A percentile compares a stretch with the other conserved stretches of the same genome.
phyloP scores from a whole-genome alignment of 352 stramenopile genomes.

The Blastocystis sp. region DNA sequence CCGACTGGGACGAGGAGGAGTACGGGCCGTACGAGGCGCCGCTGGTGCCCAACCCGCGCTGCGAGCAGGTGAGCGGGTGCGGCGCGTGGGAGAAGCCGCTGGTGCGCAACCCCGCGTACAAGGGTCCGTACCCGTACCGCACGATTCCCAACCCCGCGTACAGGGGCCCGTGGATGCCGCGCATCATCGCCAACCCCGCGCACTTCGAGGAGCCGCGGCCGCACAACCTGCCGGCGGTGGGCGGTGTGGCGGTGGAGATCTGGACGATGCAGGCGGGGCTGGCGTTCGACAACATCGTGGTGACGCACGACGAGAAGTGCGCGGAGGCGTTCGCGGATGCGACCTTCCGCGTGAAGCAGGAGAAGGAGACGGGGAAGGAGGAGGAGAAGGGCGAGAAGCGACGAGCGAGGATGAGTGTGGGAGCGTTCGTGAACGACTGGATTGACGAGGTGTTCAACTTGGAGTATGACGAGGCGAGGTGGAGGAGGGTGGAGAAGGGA shows the following conservation, averaged over 20 bases:
- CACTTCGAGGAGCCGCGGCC: too few relatives aligned
- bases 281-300: too few relatives aligned
- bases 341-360: constrained; percentile 79
- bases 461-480: constrained; percentile 16
- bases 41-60: too few relatives aligned
- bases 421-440: neutral
- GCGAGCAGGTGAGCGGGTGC: constrained; percentile 72
- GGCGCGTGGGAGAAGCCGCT: constrained; percentile 81
- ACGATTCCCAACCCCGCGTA: too few relatives aligned
- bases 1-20: constrained; percentile 88
- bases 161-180: too few relatives aligned
- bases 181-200: too few relatives aligned
- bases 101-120: constrained; percentile 74
- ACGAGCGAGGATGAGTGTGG: constrained; percentile 4
- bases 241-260: too few relatives aligned
- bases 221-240: too few relatives aligned
- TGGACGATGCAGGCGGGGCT: too few relatives aligned
- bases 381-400: constrained; percentile 70
- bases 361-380: constrained; percentile 75
- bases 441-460: too few relatives aligned
- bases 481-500: neutral
- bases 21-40: constrained; percentile 76
- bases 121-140: too few relatives aligned
- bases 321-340: constrained; percentile 72
- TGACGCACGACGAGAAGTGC: too few relatives aligned